These are phyloP conservation scores for Backusella mclennaniae DNA, from an alignment of 192 early-diverging fungal genomes.

Conservation along the genomic window DNA sequence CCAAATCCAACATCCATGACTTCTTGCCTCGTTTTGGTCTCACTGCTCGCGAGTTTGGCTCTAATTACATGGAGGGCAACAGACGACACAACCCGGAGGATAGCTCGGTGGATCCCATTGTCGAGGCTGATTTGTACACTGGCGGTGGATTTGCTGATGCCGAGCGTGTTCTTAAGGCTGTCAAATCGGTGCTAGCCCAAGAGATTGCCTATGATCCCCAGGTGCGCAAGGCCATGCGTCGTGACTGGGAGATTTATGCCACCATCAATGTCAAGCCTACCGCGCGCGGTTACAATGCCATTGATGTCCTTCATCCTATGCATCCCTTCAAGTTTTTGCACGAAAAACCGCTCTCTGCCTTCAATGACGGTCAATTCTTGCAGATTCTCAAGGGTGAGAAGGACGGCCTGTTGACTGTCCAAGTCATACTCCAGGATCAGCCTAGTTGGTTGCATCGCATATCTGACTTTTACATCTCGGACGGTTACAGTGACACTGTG, in stretches of 20 bases:
- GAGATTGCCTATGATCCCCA: slow-evolving; percentile 81
- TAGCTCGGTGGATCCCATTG: slow-evolving; percentile 44
- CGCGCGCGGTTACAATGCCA: slow-evolving; percentile 70
- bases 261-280: slow-evolving; percentile 78
- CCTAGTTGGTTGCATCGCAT: slow-evolving; percentile 51
- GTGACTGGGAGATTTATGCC: slow-evolving; percentile 66
- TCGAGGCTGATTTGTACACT: slow-evolving; percentile 52
- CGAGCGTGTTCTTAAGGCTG: slow-evolving; percentile 61
- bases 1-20: slow-evolving; percentile 17
- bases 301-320: slow-evolving; percentile 77
- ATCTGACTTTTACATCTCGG: slow-evolving; percentile 54
- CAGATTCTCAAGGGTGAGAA: slow-evolving; percentile 70
- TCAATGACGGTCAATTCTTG: slow-evolving; percentile 75
- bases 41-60: slow-evolving; percentile 59
- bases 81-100: slow-evolving; percentile 66
- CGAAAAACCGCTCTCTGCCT: slow-evolving; percentile 71
- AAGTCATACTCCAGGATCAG: slow-evolving; percentile 50
- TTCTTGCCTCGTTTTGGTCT: slow-evolving; percentile 44
- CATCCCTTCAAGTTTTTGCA: slow-evolving; percentile 81
- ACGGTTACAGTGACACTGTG: slow-evolving; percentile 56
- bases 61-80: slow-evolving; percentile 51
- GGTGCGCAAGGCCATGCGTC: slow-evolving; percentile 73
- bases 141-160: slow-evolving; percentile 46
- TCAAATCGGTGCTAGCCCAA: slow-evolving; percentile 66
- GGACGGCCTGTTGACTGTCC: slow-evolving; percentile 65